Base-by-base conservation (phyloP, 805 yeast species). In the Candida koratica region DNA sequence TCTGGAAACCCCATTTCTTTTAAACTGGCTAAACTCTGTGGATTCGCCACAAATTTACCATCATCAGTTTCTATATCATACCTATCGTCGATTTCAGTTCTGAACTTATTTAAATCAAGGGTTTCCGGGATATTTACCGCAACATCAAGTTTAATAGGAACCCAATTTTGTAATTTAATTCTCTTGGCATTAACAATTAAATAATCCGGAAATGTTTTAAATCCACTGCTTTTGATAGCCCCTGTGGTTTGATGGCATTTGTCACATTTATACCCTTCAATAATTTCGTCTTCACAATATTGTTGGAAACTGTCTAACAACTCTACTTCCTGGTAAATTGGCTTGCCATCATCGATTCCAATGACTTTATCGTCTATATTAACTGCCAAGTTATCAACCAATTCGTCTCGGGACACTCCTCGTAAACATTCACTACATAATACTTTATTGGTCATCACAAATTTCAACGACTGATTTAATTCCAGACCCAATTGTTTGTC, bases 1-100 rank as follows among this genome's bases (percentile, higher is more conserved):
- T 75, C 75, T 1, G 88, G 74, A 54, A 93, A 90, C n/a, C 98
- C 98, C 96, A 89, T 93, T 13, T 75, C 77, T 32, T 66, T 56
- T 6, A 93, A 70, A 40, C 70, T 67, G 6, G 67, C 58, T 44
- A 87, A 44, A 1, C 76, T 77, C 1, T 67, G 72, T 20, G 58
- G 61, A 42, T 87, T 71, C 4, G 93, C 82, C 3, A 43, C 49
- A 48, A 83, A 84, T 15, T 30, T 32, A 9, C 14, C 17, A 4
- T 35, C 15, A 10, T 32, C 30, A 11, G 37, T 41, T 2, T 35
- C 28, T n/a, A 30, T 34, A 5, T 37, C 30, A 22, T 67, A 57
- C 1, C 73, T 79, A 1, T 58, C 54, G 0, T 79, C 58, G 2
- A 36, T 11, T 11, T 33, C 36, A 3, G 24, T 35, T 14, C 52